Evolutionary conservation across 441 rosid species (phyloP).

Genomic region (Omphalea diandra): DNA sequence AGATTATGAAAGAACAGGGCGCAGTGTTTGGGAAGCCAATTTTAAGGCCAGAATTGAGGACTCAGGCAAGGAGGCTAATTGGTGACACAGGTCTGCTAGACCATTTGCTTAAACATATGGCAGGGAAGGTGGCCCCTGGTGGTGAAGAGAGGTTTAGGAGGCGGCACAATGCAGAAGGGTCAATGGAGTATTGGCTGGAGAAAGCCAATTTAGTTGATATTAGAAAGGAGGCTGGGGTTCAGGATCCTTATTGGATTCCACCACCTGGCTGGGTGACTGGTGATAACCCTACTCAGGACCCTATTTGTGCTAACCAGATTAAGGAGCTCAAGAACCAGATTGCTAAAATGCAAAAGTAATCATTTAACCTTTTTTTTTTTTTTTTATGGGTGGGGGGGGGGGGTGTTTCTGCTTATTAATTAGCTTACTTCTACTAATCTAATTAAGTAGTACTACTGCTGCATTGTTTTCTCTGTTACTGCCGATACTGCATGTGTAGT

Average conservation of each 20-base stretch:
- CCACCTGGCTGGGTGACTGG: slow-evolving; percentile 95
- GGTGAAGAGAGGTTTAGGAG: slow-evolving; percentile 84
- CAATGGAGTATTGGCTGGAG: slow-evolving; percentile 98
- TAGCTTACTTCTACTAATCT: neutral
- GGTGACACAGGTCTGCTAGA: slow-evolving; percentile 96
- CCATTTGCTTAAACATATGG: slow-evolving; percentile 96
- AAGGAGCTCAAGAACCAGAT: slow-evolving; percentile 59
- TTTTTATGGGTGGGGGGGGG: too few species aligned
- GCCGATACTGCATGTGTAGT: neutral
- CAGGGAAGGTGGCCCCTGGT: slow-evolving; percentile 92
- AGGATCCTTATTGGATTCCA: slow-evolving; percentile 97
- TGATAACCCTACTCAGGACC: slow-evolving; percentile 82
- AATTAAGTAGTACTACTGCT: neutral
- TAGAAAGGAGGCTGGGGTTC: slow-evolving; percentile 80
- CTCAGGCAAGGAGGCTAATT: slow-evolving; percentile 80
- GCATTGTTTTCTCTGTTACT: neutral
- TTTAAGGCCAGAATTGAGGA: slow-evolving; percentile 67
- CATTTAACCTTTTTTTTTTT: neutral
- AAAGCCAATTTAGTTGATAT: slow-evolving; percentile 62
- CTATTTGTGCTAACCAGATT: slow-evolving; percentile 69
- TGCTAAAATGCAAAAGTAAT: slow-evolving; percentile 52
- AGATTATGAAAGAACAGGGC: slow-evolving; percentile 72
- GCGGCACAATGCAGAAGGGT: slow-evolving; percentile 91
- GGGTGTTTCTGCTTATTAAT: too few species aligned
- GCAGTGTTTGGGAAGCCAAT: slow-evolving; percentile 79